Evolutionary conservation across 306 rosid species (phyloP), one percentile per base, ranked within the genome.

Genomic region (Gillenia trifoliata): DNA sequence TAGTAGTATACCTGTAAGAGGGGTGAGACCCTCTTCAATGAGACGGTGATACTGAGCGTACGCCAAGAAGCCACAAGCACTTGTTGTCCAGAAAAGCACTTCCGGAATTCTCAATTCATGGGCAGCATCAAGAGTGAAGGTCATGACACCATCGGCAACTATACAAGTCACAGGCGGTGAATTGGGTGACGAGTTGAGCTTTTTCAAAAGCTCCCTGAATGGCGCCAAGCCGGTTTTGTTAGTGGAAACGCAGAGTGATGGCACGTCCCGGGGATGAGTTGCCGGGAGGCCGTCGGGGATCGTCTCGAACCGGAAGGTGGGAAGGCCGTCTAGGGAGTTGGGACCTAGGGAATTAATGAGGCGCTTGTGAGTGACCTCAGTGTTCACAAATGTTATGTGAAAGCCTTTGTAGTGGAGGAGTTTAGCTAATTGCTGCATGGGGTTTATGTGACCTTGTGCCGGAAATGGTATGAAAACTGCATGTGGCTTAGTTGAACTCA

Each of bases 61-160:
- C 3, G 56, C 85, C 81, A 81, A 40, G 25, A 78, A 75, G 20
- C 83, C 88, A 71, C 85, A 81, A 61, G 85, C 88, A 64, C 88
- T 85, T 0, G 81, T 66, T 0, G 88, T 81, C 83, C 79, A 68
- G 63, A 81, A 85, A 25, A 85, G 72, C 22, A 81, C 78, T 10
- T 68, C 77, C 0, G 85, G 88, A 12, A 85, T 23, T 2, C 83
- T 79, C 8, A 78, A 76, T 54, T 85, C 83, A 49, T 78, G 64
- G 3, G 88, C 88, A 1, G 83, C 85, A 60, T 78, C 81, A 30
- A 85, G 49, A 0, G 83, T 81, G 56, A 85, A 85, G 50, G 76
- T 75, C 85, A 72, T 78, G 28, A 19, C 60, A 8, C 85, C 85
- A 47, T 81, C 83, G 11, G 88, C 69, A 25, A 85, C 81, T 16